Percentiles rank a stretch among this genome's conserved stretches.
Evolutionary conservation across 352 stramenopile species (phyloP).

Genomic region (Globisporangium alternatum): DNA sequence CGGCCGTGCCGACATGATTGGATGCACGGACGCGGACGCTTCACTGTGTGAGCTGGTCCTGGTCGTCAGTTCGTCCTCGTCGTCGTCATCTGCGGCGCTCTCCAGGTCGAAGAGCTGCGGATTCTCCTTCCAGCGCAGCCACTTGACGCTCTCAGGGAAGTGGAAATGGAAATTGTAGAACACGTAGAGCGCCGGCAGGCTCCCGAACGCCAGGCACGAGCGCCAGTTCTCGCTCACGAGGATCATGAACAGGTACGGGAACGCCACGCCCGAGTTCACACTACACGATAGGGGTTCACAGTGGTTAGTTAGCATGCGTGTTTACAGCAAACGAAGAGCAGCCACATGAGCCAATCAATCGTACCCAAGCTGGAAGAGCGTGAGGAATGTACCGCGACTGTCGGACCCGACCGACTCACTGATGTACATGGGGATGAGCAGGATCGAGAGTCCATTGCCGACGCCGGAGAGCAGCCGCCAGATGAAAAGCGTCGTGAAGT

Average conservation of each 20-base stretch:
- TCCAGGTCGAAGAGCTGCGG: constrained; percentile 47
- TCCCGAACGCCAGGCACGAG: constrained; percentile 67
- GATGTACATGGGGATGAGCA: constrained; percentile 89
- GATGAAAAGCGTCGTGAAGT: constrained; percentile 57
- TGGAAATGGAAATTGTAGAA: constrained; percentile 70
- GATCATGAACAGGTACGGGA: constrained; percentile 85
- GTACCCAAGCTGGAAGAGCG: constrained; percentile 79
- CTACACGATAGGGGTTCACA: constrained; percentile 20
- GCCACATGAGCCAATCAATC: background rate
- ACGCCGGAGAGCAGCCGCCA: constrained; percentile 75
- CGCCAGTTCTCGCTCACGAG: constrained; percentile 73
- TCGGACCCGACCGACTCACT: constrained; percentile 73
- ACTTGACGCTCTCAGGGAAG: constrained; percentile 81
- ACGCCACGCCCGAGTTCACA: constrained; percentile 67
- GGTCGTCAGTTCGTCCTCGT: constrained; percentile 25
- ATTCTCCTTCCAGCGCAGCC: constrained; percentile 70
- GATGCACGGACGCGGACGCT: background rate
- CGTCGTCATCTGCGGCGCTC: constrained; percentile 23
- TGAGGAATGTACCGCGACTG: constrained; percentile 65
- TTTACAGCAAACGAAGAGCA: background rate
- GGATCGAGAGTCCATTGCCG: constrained; percentile 80
- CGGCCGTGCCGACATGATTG: background rate
- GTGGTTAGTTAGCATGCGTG: background rate
- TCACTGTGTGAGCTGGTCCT: constrained; percentile 8
- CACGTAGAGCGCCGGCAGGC: constrained; percentile 69